Base-by-base conservation (phyloP, 2,329 filamentous ascomycete genomes). In the Sphaerulina vaccinii region DNA sequence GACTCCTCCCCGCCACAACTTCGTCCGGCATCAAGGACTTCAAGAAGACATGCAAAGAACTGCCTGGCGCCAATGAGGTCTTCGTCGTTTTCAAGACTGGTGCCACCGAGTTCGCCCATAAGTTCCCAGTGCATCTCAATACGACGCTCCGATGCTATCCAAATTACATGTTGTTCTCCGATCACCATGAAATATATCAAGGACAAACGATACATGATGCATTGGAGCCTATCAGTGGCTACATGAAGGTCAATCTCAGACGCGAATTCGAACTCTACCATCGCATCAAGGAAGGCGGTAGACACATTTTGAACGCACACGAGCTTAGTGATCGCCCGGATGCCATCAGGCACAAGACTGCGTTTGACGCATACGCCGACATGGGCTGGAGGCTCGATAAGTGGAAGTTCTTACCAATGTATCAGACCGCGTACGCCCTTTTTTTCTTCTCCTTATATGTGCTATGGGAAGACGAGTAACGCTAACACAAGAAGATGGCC, bases 31-130 rank as follows among this genome's bases (percentile, higher is more conserved):
- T n/a, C n/a, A n/a, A n/a, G n/a, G n/a, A n/a, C n/a, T n/a, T n/a
- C n/a, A n/a, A n/a, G n/a, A 29, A 29, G 27, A 13, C 27, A 29
- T 42, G 39, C 18, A 23, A 23, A 23, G 22, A 42, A 6, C 29
- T 66, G 1, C 57, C 60, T 1, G 67, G 66, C 16, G 67, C 71
- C 1, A 69, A 78, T 2, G 72, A 83, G 57, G 65, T 82, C 43
- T 75, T 82, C 53, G 73, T 83, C 15, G 69, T 82, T 10, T 68
- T 84, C 51, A 78, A 79, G 59, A 83, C 81, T 0, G 81, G 80
- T 49, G 79, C 80, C n/a, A 79, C 79, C 8, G 80, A 83, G 58
- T 72, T 79, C 7, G 65, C 70, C 41, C 72, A 76, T 15, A 80
- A 81, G 61, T 72, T 83, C 2, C 78, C 79, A 1, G 66, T 74